Conservation (phyloP, 1,284 basidiomycete species). For the Ustilago curta region DNA sequence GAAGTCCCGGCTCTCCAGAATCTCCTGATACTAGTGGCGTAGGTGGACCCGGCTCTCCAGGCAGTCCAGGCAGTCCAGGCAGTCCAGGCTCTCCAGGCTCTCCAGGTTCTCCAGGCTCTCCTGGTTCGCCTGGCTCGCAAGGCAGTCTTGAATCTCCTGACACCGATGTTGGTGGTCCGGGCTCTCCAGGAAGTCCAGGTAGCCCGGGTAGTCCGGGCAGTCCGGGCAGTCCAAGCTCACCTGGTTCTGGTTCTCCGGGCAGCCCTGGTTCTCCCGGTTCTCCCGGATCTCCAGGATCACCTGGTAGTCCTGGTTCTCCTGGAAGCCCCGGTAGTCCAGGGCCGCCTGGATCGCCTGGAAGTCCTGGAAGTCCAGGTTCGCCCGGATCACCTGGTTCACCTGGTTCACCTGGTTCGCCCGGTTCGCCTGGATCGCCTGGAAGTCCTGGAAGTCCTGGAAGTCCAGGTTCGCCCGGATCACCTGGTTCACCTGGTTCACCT, state of each 20-base stretch:
- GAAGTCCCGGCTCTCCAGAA: no score
- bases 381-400: background rate
- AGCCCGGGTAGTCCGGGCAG: background rate
- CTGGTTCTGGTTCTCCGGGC: no score
- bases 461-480: background rate
- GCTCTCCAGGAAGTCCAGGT: background rate
- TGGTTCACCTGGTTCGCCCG: slow-evolving; percentile 5
- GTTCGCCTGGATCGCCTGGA: background rate
- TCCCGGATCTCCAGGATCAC: background rate
- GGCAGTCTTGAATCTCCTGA: no score
- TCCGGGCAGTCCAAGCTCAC: no score
- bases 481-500: background rate
- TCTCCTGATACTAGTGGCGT: no score
- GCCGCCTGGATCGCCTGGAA: background rate
- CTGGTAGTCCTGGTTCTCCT: background rate
- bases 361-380: slow-evolving; percentile 5
- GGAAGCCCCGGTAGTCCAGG: background rate
- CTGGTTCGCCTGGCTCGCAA: no score
- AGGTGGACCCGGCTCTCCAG: no score
- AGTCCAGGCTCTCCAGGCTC: no score
- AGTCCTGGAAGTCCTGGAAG: background rate
- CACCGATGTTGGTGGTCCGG: no score
- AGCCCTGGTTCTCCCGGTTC: background rate
- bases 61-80: no score
- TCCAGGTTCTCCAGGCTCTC: no score